Evolutionary conservation across 2,329 filamentous ascomycete genomes (phyloP).

Genomic region (Ophiostoma ulmi): DNA sequence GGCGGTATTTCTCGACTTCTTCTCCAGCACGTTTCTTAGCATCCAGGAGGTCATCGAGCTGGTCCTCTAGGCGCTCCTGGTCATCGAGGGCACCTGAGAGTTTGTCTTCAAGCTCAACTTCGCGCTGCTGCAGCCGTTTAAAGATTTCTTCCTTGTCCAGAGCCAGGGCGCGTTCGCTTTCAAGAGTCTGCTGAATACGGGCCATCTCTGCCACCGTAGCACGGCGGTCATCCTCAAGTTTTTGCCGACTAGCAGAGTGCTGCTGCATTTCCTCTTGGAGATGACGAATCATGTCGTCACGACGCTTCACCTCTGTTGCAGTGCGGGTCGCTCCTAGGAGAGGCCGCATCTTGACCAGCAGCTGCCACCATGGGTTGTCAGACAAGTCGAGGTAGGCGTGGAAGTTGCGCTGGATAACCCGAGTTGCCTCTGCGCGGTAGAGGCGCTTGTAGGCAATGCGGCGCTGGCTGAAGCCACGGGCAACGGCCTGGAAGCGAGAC

Average conservation of each 20-base stretch:
- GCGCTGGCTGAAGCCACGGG: conserved; percentile 82
- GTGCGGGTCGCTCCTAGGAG: conserved; percentile 87
- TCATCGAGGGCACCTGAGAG: conserved; percentile 87
- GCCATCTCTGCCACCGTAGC: conserved; percentile 82
- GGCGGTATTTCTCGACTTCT: conserved; percentile 70
- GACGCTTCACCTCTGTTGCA: conserved; percentile 87
- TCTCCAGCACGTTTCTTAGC: conserved; percentile 86
- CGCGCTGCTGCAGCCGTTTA: conserved; percentile 87
- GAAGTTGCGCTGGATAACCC: conserved; percentile 93
- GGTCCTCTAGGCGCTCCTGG: conserved; percentile 88
- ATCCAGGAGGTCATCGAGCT: conserved; percentile 80
- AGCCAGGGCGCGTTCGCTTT: conserved; percentile 91
- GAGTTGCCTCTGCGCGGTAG: conserved; percentile 88
- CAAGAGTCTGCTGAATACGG: conserved; percentile 85
- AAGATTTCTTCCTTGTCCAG: conserved; percentile 99
- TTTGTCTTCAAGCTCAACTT: conserved; percentile 88
- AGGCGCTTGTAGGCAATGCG: conserved; percentile 87
- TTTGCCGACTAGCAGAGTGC: conserved; percentile 68
- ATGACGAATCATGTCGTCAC: conserved; percentile 86
- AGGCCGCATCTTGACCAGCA: conserved; percentile 92
- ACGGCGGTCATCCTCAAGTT: conserved; percentile 84
- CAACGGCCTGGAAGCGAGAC: conserved; percentile 84
- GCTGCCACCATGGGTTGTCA: conserved; percentile 93
- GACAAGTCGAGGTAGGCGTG: conserved; percentile 85
- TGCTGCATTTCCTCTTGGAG: conserved; percentile 77